These are phyloP conservation scores for Suillus plorans DNA, from an alignment of 768 basidiomycete genomes.

Conservation along the genomic window DNA sequence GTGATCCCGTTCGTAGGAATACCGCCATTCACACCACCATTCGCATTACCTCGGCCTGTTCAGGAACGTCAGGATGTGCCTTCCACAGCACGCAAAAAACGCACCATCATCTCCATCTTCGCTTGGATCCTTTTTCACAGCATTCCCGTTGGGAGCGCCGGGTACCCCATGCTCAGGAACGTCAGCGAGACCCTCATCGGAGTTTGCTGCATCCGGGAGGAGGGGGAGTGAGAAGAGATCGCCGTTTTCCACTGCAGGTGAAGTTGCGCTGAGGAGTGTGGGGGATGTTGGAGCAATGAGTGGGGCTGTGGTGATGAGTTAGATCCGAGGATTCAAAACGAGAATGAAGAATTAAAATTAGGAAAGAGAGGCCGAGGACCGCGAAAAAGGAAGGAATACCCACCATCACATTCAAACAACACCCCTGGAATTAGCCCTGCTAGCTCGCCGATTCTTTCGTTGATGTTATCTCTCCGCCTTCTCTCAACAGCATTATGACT, in stretches of 20 bases:
- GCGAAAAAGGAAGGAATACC: slow-evolving; percentile 14
- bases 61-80: background rate
- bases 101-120: slow-evolving; percentile 25
- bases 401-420: slow-evolving; percentile 62
- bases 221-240: slow-evolving; percentile 6
- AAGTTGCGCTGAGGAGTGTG: background rate
- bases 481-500: slow-evolving; percentile 93
- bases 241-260: background rate
- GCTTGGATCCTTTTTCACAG: slow-evolving; percentile 29
- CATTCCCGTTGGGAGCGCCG: background rate
- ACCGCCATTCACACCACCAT: slow-evolving; percentile 21
- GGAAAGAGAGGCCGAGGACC: background rate
- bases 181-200: slow-evolving; percentile 24
- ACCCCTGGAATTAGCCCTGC: slow-evolving; percentile 87
- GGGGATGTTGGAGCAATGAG: slow-evolving; percentile 7
- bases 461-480: slow-evolving; percentile 86
- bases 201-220: background rate
- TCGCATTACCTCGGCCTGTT: slow-evolving; percentile 8
- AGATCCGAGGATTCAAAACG: background rate
- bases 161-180: slow-evolving; percentile 25
- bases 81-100: slow-evolving; percentile 3
- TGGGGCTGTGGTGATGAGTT: background rate
- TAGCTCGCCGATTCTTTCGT: slow-evolving; percentile 91
- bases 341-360: background rate
- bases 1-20: slow-evolving; percentile 12